A percentile compares a stretch with the other conserved stretches of the same genome.
Evolutionary conservation across 768 basidiomycete genomes (phyloP).

Genomic region (Mycena latifolia): DNA sequence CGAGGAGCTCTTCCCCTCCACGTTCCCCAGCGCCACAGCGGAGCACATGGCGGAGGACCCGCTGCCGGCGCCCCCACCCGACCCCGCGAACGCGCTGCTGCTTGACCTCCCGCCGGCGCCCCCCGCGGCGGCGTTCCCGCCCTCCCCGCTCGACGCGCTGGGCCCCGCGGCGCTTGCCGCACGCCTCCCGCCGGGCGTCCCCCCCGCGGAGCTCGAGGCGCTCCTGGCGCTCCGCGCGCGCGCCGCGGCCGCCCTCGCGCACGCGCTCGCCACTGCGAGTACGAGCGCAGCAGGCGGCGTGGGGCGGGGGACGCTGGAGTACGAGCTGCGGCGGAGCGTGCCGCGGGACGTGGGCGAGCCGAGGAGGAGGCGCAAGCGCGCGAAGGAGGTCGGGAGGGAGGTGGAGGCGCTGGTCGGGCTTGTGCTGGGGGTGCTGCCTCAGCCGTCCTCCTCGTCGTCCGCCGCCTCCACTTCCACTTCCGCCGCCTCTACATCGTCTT

Average conservation of each 20-base stretch:
- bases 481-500: background rate
- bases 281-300: too few species aligned
- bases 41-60: too few species aligned
- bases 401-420: constrained; percentile 34
- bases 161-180: constrained; percentile 9
- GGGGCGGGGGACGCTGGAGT: constrained; percentile 7
- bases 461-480: background rate
- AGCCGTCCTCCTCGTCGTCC: background rate
- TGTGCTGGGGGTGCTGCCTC: constrained; percentile 21
- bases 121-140: background rate
- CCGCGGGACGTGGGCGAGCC: constrained; percentile 31
- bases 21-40: background rate
- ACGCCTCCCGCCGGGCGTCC: constrained; percentile 8
- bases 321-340: constrained; percentile 28
- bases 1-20: background rate
- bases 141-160: constrained; percentile 28
- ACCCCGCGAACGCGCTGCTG: constrained; percentile 23
- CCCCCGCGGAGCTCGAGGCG: constrained; percentile 10
- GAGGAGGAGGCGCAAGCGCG: constrained; percentile 31
- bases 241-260: constrained; percentile 16
- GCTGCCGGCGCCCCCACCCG: too few species aligned
- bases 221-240: constrained; percentile 27
- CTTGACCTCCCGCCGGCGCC: constrained; percentile 22
- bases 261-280: too few species aligned
- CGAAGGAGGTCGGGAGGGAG: constrained; percentile 33